These are phyloP conservation scores for Boletus austroedulis DNA, from an alignment of 1,284 basidiomycete genomes.

Conservation along the genomic window DNA sequence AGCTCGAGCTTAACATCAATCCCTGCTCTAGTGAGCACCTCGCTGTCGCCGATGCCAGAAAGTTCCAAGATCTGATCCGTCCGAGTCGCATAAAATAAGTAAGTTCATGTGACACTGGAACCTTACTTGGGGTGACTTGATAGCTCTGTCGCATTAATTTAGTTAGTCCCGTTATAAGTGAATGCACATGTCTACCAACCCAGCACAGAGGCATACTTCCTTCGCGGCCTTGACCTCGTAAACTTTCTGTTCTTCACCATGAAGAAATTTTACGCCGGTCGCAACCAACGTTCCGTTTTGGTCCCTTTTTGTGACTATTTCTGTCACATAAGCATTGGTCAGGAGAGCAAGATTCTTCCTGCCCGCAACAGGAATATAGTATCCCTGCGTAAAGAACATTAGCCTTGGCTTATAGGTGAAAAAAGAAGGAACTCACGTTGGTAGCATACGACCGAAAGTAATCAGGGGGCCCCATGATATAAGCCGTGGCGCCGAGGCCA, in stretches of 20 bases:
- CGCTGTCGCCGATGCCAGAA: conserved; percentile 3
- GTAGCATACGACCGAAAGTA: conserved; percentile 3
- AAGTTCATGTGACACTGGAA: too few species aligned
- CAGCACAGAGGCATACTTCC: conserved; percentile 2
- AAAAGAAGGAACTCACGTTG: neutral
- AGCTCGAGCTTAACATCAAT: neutral
- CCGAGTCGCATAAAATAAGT: neutral
- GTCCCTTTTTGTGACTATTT: neutral
- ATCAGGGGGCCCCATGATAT: neutral
- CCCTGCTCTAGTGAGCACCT: neutral
- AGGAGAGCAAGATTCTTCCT: conserved; percentile 1
- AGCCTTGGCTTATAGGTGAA: neutral
- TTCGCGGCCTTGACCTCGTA: neutral
- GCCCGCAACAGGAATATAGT: neutral
- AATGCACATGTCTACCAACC: neutral
- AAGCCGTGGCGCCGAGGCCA: neutral
- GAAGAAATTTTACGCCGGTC: neutral
- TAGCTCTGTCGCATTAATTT: neutral
- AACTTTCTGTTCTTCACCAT: neutral
- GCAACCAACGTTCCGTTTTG: neutral
- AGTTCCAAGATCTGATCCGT: neutral
- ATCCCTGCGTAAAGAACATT: neutral
- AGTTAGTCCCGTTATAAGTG: neutral
- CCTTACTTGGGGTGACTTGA: conserved; percentile 1
- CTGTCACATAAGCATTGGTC: conserved; percentile 1